Percentiles rank a stretch among this genome's conserved stretches.
Conservation (phyloP, 257 asterid species). For the Jaltomata sinuosa region DNA sequence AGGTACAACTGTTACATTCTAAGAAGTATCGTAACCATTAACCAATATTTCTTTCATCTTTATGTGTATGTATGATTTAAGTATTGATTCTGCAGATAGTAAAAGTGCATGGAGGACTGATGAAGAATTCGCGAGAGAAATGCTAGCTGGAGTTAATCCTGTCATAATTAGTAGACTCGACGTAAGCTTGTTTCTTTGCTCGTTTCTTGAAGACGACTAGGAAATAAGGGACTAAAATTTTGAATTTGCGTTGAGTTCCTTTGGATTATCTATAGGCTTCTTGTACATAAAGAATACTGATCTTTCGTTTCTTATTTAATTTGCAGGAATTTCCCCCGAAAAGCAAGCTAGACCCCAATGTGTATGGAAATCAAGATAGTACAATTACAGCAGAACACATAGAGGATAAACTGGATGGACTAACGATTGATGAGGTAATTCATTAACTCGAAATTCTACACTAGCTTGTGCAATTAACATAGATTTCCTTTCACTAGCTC, state of each 20-base stretch:
- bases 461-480: neutral
- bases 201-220: neutral
- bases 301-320: neutral
- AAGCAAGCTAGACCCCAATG: neutral
- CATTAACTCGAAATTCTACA: neutral
- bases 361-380: slow-evolving; percentile 7
- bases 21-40: neutral
- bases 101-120: slow-evolving; percentile 5
- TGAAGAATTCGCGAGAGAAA: slow-evolving; percentile 14
- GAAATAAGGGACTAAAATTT: neutral
- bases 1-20: neutral
- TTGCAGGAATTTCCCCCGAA: slow-evolving; percentile 10
- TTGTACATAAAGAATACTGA: neutral
- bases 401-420: slow-evolving; percentile 3
- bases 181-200: neutral
- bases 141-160: slow-evolving; percentile 18
- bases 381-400: slow-evolving; percentile 8
- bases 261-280: neutral
- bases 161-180: slow-evolving; percentile 6
- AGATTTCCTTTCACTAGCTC: neutral
- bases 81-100: neutral
- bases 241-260: neutral
- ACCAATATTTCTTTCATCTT: neutral
- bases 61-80: neutral
- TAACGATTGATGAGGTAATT: slow-evolving; percentile 1